Evolutionary conservation across 306 rosid genomes (phyloP), one percentile per base, ranked within the genome.

Genomic region (Gillenia trifoliata): DNA sequence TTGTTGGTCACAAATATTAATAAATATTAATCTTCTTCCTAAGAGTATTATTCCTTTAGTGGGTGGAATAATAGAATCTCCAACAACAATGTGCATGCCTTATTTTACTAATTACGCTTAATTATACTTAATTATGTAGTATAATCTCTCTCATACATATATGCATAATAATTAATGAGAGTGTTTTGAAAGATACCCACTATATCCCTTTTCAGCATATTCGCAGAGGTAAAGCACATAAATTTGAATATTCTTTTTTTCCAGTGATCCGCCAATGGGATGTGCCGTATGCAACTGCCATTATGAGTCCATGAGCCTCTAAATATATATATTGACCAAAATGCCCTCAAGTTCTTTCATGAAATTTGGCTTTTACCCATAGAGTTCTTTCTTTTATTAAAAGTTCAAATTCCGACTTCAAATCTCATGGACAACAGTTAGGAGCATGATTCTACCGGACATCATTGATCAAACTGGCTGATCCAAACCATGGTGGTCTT

Each of bases 181-280:
- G 62, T 36, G 63, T 22, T 29, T 65, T 47, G 33, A 25, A 41
- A 22, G 75, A 62, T 29, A 45, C 50, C 79, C 81, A 81, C 67
- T 66, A 10, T 38, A 30, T 71, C 64, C 40, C 47, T 36, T 80
- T 68, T 33, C 29, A 79, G 98, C 92, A 91, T 91, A 89, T 93
- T 91, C 97, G 78, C 30, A 29, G 65, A 16, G 8, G 41, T 59
- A 41, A 41, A 70, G 88, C 83, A 84, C 87, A 84, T 61, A 65
- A 5, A 62, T 20, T 52, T 78, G 98, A 92, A 93, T 93, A 93
- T 93, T 91, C 98, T 79, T 75, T 74, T 84, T 76, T 83, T 76
- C 71, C 11, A 6, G 43, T 36, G 56, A 73, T 81, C 75, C 87
- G 71, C 41, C 76, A 15, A 33, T 49, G 55, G 86, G 60, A 85